phyloP scores from a whole-genome alignment of 164 flowering plant species.

The Chimonanthus salicifolius region DNA sequence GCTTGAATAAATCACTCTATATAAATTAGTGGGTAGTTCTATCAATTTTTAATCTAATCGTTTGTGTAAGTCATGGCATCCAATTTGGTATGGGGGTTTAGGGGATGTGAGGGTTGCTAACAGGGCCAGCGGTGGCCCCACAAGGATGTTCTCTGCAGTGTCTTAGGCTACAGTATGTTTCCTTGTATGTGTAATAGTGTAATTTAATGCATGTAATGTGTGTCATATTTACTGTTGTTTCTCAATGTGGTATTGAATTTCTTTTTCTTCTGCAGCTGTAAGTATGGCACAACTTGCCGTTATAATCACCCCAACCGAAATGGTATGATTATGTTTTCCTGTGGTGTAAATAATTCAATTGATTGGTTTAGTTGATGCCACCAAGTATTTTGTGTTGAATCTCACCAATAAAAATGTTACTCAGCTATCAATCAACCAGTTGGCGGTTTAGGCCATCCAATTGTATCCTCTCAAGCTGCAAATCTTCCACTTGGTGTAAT shows the following conservation, averaged over 20 bases:
- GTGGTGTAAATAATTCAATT: not conserved
- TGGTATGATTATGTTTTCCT: constrained; percentile 29
- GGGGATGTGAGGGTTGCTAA: too few relatives aligned
- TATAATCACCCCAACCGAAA: constrained; percentile 76
- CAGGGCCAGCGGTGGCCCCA: too few relatives aligned
- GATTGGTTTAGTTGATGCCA: not conserved
- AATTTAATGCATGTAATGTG: too few relatives aligned
- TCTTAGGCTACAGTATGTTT: too few relatives aligned
- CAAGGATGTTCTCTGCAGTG: too few relatives aligned
- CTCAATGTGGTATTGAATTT: not conserved
- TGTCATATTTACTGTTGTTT: too few relatives aligned
- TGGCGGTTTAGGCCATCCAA: constrained; percentile 37
- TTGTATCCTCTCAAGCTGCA: constrained; percentile 43
- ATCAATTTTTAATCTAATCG: too few relatives aligned
- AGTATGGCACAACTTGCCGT: constrained; percentile 82
- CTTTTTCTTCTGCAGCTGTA: constrained; percentile 55
- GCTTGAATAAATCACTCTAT: too few relatives aligned
- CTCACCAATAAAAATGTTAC: not conserved
- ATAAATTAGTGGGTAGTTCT: too few relatives aligned
- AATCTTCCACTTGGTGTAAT: constrained; percentile 45
- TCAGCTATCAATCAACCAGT: constrained; percentile 41
- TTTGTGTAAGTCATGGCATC: too few relatives aligned
- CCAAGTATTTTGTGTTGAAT: not conserved
- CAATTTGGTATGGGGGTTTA: too few relatives aligned
- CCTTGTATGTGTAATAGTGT: too few relatives aligned